These are phyloP conservation scores for Leccinum obscurum DNA, from an alignment of 768 basidiomycete genomes.

Conservation along the genomic window DNA sequence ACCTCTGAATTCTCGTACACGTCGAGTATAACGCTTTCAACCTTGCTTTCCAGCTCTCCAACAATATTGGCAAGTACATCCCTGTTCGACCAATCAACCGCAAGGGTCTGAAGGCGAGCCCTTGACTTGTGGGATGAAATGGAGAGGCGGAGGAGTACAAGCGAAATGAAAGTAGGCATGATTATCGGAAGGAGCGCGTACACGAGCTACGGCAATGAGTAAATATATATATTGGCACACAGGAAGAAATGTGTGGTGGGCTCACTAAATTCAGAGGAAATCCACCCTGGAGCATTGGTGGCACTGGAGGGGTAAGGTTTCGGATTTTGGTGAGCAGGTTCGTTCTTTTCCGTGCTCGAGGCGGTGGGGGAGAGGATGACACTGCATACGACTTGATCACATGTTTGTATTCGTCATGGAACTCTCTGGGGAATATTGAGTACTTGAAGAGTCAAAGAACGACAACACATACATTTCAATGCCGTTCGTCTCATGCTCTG, in stretches of 20 bases:
- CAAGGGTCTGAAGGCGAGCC: conserved; percentile 62
- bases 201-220: conserved; percentile 41
- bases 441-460: conserved; percentile 3
- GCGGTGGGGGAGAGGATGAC: conserved; percentile 44
- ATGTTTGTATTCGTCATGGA: conserved; percentile 55
- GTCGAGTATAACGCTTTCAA: conserved; percentile 64
- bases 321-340: conserved; percentile 47
- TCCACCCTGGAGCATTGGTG: conserved; percentile 54
- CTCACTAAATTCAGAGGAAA: conserved; percentile 77
- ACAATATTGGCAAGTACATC: conserved; percentile 58
- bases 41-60: conserved; percentile 54
- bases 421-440: conserved; percentile 41
- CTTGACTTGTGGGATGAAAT: conserved; percentile 60
- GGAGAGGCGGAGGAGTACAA: conserved; percentile 56
- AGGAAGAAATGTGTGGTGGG: conserved; percentile 1
- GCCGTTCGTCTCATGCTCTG: conserved; percentile 52
- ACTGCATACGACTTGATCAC: conserved; percentile 55
- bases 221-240: conserved; percentile 2
- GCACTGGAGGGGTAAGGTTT: conserved; percentile 46
- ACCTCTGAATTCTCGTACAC: conserved; percentile 48
- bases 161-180: conserved; percentile 55
- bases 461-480: conserved; percentile 55
- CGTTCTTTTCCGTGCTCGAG: conserved; percentile 39
- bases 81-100: conserved; percentile 49
- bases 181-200: conserved; percentile 63